These are phyloP conservation scores for Isatis tinctoria DNA, from an alignment of 345 rosid species.

Conservation along the genomic window DNA sequence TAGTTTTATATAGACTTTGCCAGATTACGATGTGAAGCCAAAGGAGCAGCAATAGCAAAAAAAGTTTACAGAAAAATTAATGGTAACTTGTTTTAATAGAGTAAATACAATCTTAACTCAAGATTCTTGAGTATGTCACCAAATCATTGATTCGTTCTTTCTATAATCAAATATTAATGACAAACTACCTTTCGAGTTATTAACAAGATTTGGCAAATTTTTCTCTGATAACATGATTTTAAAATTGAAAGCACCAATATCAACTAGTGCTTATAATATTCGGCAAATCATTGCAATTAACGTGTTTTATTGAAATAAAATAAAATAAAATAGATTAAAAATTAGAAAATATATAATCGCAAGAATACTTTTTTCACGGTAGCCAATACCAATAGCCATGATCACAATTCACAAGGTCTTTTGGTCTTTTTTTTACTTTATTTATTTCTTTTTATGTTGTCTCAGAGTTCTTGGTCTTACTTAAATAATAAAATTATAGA, in stretches of 20 bases:
- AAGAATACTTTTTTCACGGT: neutral
- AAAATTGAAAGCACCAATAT: neutral
- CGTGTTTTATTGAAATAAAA: neutral
- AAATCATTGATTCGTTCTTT: no score
- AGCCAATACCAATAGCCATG: neutral
- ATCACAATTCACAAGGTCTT: slow-evolving; percentile 6
- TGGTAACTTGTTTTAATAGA: no score
- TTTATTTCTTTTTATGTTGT: neutral
- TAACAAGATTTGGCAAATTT: no score
- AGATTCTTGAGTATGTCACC: no score
- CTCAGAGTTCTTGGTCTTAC: slow-evolving; percentile 16
- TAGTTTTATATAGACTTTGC: no score
- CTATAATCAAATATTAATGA: no score
- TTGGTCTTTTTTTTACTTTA: neutral
- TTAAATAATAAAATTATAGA: slow-evolving; percentile 5
- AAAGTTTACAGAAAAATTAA: no score
- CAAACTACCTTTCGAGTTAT: no score
- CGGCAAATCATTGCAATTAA: neutral
- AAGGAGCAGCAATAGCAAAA: no score
- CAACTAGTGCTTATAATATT: neutral
- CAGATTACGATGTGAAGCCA: no score
- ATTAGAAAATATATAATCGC: neutral
- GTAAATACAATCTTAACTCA: no score
- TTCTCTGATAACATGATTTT: no score
- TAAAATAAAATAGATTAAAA: neutral